Base-by-base conservation (phyloP, 805 yeast species). In the Suhomyces sp. region DNA sequence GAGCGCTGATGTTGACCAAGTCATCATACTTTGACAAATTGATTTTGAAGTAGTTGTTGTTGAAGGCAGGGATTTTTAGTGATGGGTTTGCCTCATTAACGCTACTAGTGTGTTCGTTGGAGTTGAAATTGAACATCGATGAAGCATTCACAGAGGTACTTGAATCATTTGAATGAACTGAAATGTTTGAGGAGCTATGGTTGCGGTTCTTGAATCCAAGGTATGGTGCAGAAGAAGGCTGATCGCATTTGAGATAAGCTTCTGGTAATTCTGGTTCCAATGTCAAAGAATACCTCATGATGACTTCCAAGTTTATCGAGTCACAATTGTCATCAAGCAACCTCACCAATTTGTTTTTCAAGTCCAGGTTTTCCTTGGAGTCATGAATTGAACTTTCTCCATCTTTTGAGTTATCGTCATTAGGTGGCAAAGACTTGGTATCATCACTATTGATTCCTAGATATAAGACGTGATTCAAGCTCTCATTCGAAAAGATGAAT, bases 281-380 rank as follows among this genome's bases (percentile, higher is more conserved):
- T 0, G 64, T 60, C 49, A 87, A 69, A 12, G 97, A 89, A 54
- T 80, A 64, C 43, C 76, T 75, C 92, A 88, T 85, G 3, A 87
- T 71, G 9, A 74, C 70, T 3, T 78, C 79, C 43, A 82, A 75
- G 40, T 78, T 75, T 31, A 82, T 68, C 0, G 83, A 78, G 17
- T 73, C 72, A 45, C 70, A 61, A 48, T 74, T 73, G 17, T 66
- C 46, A 17, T 78, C 75, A 45, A 86, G 63, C 17, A 84, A 65
- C 41, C 73, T 70, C 48, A 77, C 67, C 13, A 84, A 66, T 53
- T 74, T 71, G 39, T 65, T 62, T 37, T 72, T 73, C 20, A 51
- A 39, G 15, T 45, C 51, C 29, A 41, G 17, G 12, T 44, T 41
- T 9, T 51, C 56, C 43, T 47, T 53, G 9, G 43, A 43, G 15